A percentile compares a stretch with the other conserved stretches of the same genome.
These are phyloP conservation scores for Coffea canephora DNA, from an alignment of 257 asterid genomes.

Conservation along the genomic window DNA sequence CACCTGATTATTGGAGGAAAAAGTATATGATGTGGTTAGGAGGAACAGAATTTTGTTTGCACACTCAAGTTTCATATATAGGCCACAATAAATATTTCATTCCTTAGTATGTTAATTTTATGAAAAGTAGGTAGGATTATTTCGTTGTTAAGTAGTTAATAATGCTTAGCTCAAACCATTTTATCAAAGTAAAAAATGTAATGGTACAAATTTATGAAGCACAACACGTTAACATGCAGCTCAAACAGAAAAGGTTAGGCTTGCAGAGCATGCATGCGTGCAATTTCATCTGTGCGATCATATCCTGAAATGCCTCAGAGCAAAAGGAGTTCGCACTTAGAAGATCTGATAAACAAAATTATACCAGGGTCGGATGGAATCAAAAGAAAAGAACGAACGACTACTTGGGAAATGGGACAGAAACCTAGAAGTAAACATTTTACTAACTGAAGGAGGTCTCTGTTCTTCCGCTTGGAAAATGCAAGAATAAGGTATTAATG, in stretches of 20 bases:
- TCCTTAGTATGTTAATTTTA: neutral
- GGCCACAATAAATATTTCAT: neutral
- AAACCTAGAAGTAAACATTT: neutral
- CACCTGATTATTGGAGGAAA: slow-evolving; percentile 43
- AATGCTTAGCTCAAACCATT: neutral
- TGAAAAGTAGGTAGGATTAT: neutral
- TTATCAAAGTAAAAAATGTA: neutral
- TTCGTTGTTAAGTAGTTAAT: neutral
- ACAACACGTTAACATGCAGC: neutral
- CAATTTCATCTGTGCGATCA: neutral
- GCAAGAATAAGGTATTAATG: neutral
- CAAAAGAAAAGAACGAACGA: neutral
- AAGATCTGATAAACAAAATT: neutral
- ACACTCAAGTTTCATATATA: neutral
- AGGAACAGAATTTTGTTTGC: neutral
- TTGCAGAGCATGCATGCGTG: neutral
- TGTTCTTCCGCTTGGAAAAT: neutral
- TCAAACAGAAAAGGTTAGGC: neutral
- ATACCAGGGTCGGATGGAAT: neutral
- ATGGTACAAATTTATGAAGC: too few species aligned
- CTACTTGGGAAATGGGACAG: neutral
- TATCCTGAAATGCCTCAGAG: neutral
- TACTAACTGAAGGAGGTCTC: neutral
- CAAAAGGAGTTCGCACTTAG: neutral
- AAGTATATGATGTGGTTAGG: neutral